Evolutionary conservation across 805 yeast genomes (phyloP), one percentile per base, ranked within the genome.

Genomic region (Myxozyma melibiosi): DNA sequence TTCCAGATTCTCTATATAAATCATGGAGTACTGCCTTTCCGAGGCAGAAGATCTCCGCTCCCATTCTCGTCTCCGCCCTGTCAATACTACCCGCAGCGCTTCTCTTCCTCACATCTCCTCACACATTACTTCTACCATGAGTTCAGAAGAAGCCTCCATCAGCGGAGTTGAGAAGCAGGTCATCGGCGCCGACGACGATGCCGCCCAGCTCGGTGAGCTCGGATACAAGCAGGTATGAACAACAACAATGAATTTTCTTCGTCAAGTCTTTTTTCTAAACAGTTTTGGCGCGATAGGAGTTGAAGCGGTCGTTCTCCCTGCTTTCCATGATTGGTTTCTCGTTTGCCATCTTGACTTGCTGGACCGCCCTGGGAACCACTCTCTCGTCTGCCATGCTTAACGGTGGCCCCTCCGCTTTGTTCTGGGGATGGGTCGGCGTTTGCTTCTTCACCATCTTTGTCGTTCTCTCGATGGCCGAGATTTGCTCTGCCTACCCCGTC

Each of bases 341-440:
- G 1, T 84, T 84, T 67, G 78, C 85, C 2, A 84, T 84, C 49
- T 75, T 84, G 69, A 85, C 86, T 13, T 75, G 84, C 51, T 77
- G 85, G 66, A 85, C 86, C 9, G 84, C 87, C 3, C 77, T 84
- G 52, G 83, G 86, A 3, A 80, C 87, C 5, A 78, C 85, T n/a
- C 73, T 84, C 55, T 76, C 77, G 66, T 83, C 82, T 64, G 84
- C 83, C 43, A 78, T 83, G 67, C 76, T 80, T 49, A 84, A 84
- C 38, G 75, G 83, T 6, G 88, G 88, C 28, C 78, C 80, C 24
- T 80, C 84, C 2, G 88, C 87, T 20, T 67, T 84, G 45, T 81
- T 86, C 4, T 84, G 88, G 88, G 79, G 78, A n/a, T 77, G 78
- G 73, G 65, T 84, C 22, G 70, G 82, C 16, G 85, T 84, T 37